phyloP scores from a whole-genome alignment of 495 filamentous ascomycete species.

The Cairneyella variabilis region DNA sequence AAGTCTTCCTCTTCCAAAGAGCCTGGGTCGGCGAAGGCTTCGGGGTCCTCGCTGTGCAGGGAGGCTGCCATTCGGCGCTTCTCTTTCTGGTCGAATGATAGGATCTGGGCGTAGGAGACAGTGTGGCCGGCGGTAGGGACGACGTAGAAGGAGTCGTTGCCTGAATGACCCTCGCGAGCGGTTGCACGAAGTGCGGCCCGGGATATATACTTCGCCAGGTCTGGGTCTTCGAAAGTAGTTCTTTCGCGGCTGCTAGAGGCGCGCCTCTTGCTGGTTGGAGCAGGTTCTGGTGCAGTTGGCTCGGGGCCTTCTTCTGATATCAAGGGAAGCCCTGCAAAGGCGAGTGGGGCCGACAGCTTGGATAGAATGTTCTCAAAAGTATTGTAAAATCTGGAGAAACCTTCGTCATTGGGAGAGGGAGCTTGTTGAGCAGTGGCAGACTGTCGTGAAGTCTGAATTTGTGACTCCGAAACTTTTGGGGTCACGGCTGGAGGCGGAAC shows the following conservation, averaged over 20 bases:
- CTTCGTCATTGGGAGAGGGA: constrained; percentile 55
- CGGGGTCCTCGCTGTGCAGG: constrained; percentile 29
- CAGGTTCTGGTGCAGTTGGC: constrained; percentile 20
- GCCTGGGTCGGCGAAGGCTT: constrained; percentile 36
- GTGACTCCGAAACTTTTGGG: constrained; percentile 24
- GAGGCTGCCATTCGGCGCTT: constrained; percentile 45
- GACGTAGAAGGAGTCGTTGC: constrained; percentile 87
- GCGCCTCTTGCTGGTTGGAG: constrained; percentile 27
- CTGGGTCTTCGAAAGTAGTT: constrained; percentile 58
- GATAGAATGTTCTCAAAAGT: constrained; percentile 82
- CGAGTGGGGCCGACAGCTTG: constrained; percentile 78
- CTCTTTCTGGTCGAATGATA: constrained; percentile 67
- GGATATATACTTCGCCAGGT: constrained; percentile 73
- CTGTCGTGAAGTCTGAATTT: constrained; percentile 11
- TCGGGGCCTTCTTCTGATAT: constrained; percentile 45
- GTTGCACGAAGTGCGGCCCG: constrained; percentile 71
- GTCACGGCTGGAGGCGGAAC: constrained; percentile 32
- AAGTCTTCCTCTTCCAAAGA: constrained; percentile 83
- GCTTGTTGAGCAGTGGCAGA: constrained; percentile 26
- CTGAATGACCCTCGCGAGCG: constrained; percentile 34
- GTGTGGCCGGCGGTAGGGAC: constrained; percentile 89
- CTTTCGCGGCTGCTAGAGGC: constrained; percentile 36
- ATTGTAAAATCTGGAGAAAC: constrained; percentile 85
- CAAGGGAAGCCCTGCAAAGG: constrained; percentile 87
- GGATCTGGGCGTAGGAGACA: constrained; percentile 81